Evolutionary conservation across 805 yeast genomes (phyloP).

Genomic region (Metschnikowia koreensis): DNA sequence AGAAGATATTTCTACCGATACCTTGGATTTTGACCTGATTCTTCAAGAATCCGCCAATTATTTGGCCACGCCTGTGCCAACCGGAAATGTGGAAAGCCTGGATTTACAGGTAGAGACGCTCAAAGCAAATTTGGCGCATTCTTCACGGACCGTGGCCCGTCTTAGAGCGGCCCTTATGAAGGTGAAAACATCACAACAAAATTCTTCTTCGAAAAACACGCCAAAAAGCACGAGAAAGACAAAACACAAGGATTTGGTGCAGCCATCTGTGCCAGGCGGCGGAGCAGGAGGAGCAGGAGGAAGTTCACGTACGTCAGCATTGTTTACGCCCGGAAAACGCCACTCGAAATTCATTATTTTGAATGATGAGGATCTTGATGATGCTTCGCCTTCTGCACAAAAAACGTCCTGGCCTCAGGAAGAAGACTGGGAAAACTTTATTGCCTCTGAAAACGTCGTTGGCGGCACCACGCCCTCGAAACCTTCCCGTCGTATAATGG

Average conservation of each 20-base stretch:
- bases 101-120: slow-evolving; percentile 65
- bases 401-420: slow-evolving; percentile 16
- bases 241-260: slow-evolving; percentile 15
- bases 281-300: too few relatives aligned
- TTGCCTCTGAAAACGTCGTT: slow-evolving; percentile 25
- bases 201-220: slow-evolving; percentile 24
- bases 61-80: slow-evolving; percentile 20
- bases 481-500: slow-evolving; percentile 18
- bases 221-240: slow-evolving; percentile 15
- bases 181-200: slow-evolving; percentile 30
- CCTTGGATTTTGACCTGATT: slow-evolving; percentile 32
- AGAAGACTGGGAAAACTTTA: slow-evolving; percentile 39
- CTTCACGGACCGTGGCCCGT: slow-evolving; percentile 61
- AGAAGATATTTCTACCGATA: slow-evolving; percentile 17
- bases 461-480: slow-evolving; percentile 24
- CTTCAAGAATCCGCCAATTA: slow-evolving; percentile 25
- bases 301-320: slow-evolving; percentile 19
- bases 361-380: slow-evolving; percentile 24
- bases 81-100: slow-evolving; percentile 37
- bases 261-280: slow-evolving; percentile 14
- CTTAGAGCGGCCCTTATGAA: slow-evolving; percentile 52
- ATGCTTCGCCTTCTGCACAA: neutral
- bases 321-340: slow-evolving; percentile 36
- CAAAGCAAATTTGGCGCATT: slow-evolving; percentile 60
- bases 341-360: slow-evolving; percentile 32